Evolutionary conservation across 305 asterid genomes (phyloP), one percentile per base, ranked within the genome.

Genomic region (Coffea humblotiana): DNA sequence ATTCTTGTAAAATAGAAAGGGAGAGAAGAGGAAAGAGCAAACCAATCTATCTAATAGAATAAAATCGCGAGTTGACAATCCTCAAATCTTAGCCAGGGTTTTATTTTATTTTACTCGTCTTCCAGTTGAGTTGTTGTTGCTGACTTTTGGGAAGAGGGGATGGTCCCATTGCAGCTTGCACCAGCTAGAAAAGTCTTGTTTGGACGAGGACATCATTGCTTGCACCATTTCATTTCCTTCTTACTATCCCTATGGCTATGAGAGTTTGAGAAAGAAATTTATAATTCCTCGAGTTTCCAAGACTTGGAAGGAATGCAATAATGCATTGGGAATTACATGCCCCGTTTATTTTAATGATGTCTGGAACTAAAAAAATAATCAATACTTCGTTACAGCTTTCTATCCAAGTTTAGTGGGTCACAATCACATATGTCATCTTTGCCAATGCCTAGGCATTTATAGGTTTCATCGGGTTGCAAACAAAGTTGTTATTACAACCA

Each of bases 271-370:
- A 25, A 66, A 32, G 61, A 81, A 76, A 81, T 71, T 75, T 40
- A 15, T 35, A 27, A 19, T 61, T 49, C 76, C 45, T 45, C 45
- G 54, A 65, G 43, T 66, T 77, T 77, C 79, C 76, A 27, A 77
- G 69, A 52, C 81, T 11, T 68, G 58, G 78, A 32, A 63, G 32
- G 15, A 47, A 19, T 27, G 32, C 66, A 27, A 52, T 72, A 27
- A 52, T 72, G 47, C 49, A 67, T 78, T 73, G 85, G 82, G 51
- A 78, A 78, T 51, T 69, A 49, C 81, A 77, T n/a, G 48, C 45
- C 32, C 0, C 8, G 3, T 16, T 2, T 48, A 19, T 47, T 72
- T 72, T 40, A 72, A 48, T 40, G 37, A 12, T 10, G 4, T 47
- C 15, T 71, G 1, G 4, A 11, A 71, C n/a, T 51, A 72, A 32